Conservation (phyloP, 306 rosid genomes). For the Cucumis melo region DNA sequence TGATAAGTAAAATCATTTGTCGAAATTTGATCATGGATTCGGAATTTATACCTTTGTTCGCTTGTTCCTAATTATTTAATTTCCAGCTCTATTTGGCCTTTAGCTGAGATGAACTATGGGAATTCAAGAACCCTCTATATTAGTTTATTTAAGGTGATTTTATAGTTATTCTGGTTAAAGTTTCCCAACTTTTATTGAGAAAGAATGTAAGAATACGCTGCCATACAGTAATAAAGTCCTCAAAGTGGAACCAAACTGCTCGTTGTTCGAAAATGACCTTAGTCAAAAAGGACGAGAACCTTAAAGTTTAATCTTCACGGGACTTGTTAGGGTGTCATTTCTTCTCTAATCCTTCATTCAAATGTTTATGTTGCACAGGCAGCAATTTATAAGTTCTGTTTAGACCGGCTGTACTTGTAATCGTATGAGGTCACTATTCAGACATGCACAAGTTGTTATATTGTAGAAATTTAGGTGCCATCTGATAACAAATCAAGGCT, state of each 20-base stretch:
- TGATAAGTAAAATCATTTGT: not conserved
- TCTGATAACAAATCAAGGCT: not conserved
- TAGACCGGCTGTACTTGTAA: not conserved
- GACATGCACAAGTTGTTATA: not conserved
- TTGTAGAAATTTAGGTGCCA: not conserved
- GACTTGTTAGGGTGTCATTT: not conserved
- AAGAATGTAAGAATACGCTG: too few relatives aligned
- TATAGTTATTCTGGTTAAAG: not conserved
- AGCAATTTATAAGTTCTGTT: not conserved
- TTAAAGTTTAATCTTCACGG: not conserved
- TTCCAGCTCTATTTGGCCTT: not conserved
- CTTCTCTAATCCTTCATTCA: not conserved
- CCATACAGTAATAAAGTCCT: too few relatives aligned
- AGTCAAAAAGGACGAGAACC: not conserved
- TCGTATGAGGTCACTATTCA: not conserved
- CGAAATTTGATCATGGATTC: not conserved
- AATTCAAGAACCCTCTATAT: not conserved
- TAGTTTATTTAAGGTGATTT: not conserved
- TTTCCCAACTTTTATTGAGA: not conserved
- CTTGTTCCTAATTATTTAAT: not conserved
- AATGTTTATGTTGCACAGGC: not conserved
- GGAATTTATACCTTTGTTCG: not conserved
- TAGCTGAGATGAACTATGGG: not conserved
- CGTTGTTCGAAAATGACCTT: not conserved
- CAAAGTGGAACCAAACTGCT: not conserved